phyloP scores from a whole-genome alignment of 345 rosid species.

The Citropsis articulata region DNA sequence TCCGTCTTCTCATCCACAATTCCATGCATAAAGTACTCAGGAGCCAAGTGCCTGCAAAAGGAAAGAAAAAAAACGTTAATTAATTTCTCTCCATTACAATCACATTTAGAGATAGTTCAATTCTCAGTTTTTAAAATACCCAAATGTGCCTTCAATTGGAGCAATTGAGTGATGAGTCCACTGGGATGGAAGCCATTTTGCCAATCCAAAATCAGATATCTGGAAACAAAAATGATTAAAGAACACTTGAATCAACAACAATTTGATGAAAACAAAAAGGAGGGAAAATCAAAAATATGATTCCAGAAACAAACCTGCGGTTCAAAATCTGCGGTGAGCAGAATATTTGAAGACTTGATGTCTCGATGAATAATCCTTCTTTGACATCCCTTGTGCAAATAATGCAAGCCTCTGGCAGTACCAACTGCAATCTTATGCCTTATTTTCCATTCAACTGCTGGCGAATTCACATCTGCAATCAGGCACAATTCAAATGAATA shows the following conservation, averaged over 20 bases:
- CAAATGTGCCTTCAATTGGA: constrained; percentile 99
- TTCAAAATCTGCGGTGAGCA: constrained; percentile 72
- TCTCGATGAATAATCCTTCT: constrained; percentile 96
- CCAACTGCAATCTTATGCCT: constrained; percentile 80
- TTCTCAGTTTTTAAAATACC: constrained; percentile 39
- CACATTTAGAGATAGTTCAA: neutral
- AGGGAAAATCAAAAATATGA: neutral
- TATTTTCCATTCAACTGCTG: constrained; percentile 65
- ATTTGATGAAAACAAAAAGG: neutral
- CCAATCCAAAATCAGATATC: constrained; percentile 97
- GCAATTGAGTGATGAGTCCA: constrained; percentile 98
- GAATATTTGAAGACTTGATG: constrained; percentile 85
- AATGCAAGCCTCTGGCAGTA: constrained; percentile 81
- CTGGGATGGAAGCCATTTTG: constrained; percentile 98
- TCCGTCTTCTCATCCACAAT: constrained; percentile 97
- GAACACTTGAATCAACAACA: neutral
- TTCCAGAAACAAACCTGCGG: constrained; percentile 45
- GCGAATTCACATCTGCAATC: constrained; percentile 43
- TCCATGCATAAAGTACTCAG: constrained; percentile 95
- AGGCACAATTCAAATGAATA: neutral
- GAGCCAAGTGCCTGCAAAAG: constrained; percentile 72
- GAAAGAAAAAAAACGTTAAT: neutral
- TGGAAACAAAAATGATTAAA: constrained; percentile 10
- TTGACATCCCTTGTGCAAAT: constrained; percentile 87
- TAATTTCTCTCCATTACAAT: constrained; percentile 1